Percentiles rank a stretch among this genome's conserved stretches.
These are phyloP conservation scores for Exserohilum turcica DNA, from an alignment of 2,329 filamentous ascomycete species.

Conservation along the genomic window DNA sequence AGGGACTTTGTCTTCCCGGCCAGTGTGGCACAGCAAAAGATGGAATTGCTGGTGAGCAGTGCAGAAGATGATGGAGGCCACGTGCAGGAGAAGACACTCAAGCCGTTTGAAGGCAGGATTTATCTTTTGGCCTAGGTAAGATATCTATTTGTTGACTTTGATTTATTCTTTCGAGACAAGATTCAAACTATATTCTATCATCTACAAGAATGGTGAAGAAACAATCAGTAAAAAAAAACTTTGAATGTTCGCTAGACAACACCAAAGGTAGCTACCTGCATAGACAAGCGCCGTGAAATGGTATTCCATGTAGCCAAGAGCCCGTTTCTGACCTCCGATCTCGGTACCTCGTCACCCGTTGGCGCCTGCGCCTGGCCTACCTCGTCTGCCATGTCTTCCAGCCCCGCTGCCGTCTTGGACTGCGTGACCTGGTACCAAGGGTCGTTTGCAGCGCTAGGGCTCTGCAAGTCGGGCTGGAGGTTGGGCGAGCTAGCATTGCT, in stretches of 20 bases:
- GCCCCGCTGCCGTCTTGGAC: constrained; percentile 39
- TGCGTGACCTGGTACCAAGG: constrained; percentile 45
- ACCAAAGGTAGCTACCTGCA: constrained; percentile 22
- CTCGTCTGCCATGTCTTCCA: constrained; percentile 28
- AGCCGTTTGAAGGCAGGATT: constrained; percentile 38
- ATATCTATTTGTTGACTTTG: neutral
- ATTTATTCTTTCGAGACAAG: no score
- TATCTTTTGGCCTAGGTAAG: constrained; percentile 26
- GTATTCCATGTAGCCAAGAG: constrained; percentile 42
- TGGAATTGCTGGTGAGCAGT: constrained; percentile 32
- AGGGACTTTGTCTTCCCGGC: constrained; percentile 44
- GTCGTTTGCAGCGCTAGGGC: constrained; percentile 31
- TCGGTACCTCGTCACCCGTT: constrained; percentile 15
- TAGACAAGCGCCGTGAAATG: constrained; percentile 40
- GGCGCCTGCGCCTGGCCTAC: constrained; percentile 7
- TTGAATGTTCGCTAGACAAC: neutral
- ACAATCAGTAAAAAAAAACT: neutral
- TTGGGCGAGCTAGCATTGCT: constrained; percentile 41
- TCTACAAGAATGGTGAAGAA: no score
- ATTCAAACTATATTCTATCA: no score
- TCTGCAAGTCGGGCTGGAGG: constrained; percentile 37
- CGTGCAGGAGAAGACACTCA: constrained; percentile 23
- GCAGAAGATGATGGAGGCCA: constrained; percentile 18
- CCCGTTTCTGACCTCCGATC: constrained; percentile 20
- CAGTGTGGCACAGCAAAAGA: constrained; percentile 37